phyloP scores from a whole-genome alignment of 1,284 basidiomycete species.

The Irpex sp. region DNA sequence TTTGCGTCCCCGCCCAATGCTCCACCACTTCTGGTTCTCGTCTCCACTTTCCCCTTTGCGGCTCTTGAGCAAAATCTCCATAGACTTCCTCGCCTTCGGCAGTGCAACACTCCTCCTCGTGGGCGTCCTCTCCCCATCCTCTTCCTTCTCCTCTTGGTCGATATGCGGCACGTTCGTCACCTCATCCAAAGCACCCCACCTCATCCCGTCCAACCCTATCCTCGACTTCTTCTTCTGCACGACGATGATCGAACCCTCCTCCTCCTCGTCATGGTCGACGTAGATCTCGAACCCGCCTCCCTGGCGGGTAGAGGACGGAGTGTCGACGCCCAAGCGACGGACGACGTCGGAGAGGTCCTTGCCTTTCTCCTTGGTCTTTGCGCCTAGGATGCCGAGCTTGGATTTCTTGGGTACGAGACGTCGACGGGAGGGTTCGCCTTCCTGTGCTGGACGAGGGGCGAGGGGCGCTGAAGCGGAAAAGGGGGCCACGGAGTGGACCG shows the following conservation, averaged over 20 bases:
- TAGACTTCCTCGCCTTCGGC: conserved; percentile 21
- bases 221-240: conserved; percentile 77
- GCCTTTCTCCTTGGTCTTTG: conserved; percentile 25
- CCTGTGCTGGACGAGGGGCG: conserved; percentile 27
- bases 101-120: neutral
- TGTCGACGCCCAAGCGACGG: conserved; percentile 43
- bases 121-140: neutral
- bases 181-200: conserved; percentile 48
- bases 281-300: conserved; percentile 64
- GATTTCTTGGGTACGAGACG: conserved; percentile 73
- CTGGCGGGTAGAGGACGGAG: conserved; percentile 19
- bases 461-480: conserved; percentile 25
- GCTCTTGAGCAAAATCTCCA: conserved; percentile 24
- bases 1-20: conserved; percentile 61
- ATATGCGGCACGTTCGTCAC: conserved; percentile 48
- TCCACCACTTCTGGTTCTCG: conserved; percentile 67
- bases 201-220: conserved; percentile 53
- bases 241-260: conserved; percentile 64
- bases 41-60: conserved; percentile 45
- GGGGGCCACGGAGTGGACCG: conserved; percentile 26
- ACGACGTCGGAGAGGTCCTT: conserved; percentile 54
- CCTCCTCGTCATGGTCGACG: conserved; percentile 60
- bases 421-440: conserved; percentile 32
- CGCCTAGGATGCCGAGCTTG: conserved; percentile 50
- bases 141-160: neutral